Base-by-base conservation (phyloP, 2,329 filamentous ascomycete genomes). In the Thielaviopsis euricoi region DNA sequence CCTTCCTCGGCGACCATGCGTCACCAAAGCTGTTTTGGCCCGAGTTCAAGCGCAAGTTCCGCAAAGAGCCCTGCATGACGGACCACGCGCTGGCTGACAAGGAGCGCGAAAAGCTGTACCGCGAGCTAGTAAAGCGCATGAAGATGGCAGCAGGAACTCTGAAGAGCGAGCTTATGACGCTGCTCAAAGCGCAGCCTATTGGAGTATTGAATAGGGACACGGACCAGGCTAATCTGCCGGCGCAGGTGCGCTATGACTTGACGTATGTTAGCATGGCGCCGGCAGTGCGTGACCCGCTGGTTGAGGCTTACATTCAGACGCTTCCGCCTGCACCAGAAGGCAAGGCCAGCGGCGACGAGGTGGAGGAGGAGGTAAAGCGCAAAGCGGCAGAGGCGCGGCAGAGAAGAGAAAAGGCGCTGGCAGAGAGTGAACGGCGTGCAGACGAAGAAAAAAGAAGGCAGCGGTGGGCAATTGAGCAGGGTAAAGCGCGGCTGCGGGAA, bases 21-120 rank as follows among this genome's bases (percentile, higher is more conserved):
- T 93, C 85, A 0, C 85, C 88, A 0, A 97, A 95, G 71, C 77
- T 98, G 1, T 98, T 95, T 74, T 98, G 93, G 93, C 85, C 88
- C 0, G 93, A 98, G 68, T 98, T 98, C 71, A 89, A 87, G 65
- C 78, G 93, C 37, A 98, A 96, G 67, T 93, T 82, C 70, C 86
- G 85, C 63, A 90, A 86, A 63, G 89, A 95, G 62, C 70, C 79
- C 0, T 79, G 83, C 56, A 89, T 98, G 86, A 86, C 84, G 61
- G 86, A 91, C 60, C 74, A 80, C 29, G 79, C 76, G 55, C 74
- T 90, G 23, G 72, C 75, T 37, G 88, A 91, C 65, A 88, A 85
- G 68, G 87, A 91, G 56, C 78, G 85, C 37, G 88, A 94, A 67
- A 89, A 86, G 70, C 74, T 81, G 56, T 94, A 91, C 67, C 78